These are phyloP conservation scores for Hypericum perforatum DNA, from an alignment of 345 rosid genomes.

Conservation along the genomic window DNA sequence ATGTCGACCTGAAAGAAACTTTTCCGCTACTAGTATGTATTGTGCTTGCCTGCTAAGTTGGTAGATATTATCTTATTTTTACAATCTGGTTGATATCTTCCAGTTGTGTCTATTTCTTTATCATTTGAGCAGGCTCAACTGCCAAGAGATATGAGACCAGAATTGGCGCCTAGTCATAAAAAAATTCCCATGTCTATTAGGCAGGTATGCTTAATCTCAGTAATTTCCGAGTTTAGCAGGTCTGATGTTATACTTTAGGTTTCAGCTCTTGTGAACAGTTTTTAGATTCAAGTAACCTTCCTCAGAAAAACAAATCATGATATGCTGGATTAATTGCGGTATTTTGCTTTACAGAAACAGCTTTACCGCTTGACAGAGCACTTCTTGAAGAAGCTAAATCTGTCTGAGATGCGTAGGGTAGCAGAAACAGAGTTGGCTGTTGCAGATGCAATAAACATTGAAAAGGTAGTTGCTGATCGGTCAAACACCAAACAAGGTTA, in stretches of 20 bases:
- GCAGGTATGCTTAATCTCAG: slow-evolving; percentile 45
- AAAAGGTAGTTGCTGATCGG: slow-evolving; percentile 67
- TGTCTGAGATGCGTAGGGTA: slow-evolving; percentile 51
- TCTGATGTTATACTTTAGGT: background rate
- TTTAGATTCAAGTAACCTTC: background rate
- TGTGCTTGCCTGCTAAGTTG: background rate
- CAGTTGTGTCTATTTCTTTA: slow-evolving; percentile 10
- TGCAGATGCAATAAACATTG: slow-evolving; percentile 93
- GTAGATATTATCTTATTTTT: slow-evolving; percentile 6
- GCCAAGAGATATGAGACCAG: slow-evolving; percentile 80
- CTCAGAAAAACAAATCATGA: background rate
- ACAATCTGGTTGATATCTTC: slow-evolving; percentile 9
- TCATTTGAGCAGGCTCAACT: slow-evolving; percentile 67
- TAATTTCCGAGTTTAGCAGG: background rate
- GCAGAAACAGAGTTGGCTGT: slow-evolving; percentile 94
- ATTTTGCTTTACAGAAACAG: slow-evolving; percentile 54
- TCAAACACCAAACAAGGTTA: slow-evolving; percentile 82
- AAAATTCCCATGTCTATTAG: slow-evolving; percentile 78
- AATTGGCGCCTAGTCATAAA: slow-evolving; percentile 58
- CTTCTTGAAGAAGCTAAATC: slow-evolving; percentile 65
- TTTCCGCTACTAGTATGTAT: slow-evolving; percentile 73
- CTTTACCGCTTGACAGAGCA: slow-evolving; percentile 76
- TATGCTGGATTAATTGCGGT: slow-evolving; percentile 4
- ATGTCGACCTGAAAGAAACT: slow-evolving; percentile 55
- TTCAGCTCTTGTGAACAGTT: background rate